These are phyloP conservation scores for Atkinsonella texensis DNA, from an alignment of 2,329 filamentous ascomycete species.

Conservation along the genomic window DNA sequence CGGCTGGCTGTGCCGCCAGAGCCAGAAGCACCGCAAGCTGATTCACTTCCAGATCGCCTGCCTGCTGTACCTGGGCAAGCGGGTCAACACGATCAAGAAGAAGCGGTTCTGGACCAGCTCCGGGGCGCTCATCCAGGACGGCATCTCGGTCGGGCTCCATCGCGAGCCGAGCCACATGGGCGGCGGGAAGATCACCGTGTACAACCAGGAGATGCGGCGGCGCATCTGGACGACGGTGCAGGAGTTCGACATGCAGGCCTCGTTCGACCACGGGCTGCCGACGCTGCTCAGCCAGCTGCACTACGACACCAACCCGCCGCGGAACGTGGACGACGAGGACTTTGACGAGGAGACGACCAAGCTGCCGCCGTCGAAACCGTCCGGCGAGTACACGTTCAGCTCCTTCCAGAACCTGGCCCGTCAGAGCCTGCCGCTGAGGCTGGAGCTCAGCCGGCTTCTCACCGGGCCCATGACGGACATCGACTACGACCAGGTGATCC, in stretches of 20 bases:
- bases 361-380: conserved; percentile 38
- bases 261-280: conserved; percentile 48
- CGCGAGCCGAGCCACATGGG: conserved; percentile 45
- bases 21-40: conserved; percentile 47
- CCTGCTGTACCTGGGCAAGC: conserved; percentile 47
- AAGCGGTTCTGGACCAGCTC: conserved; percentile 50
- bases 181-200: conserved; percentile 42
- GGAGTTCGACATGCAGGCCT: conserved; percentile 50
- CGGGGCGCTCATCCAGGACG: conserved; percentile 44
- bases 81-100: conserved; percentile 52
- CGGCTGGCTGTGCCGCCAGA: conserved; percentile 41
- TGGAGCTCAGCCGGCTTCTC: conserved; percentile 44
- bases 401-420: conserved; percentile 47
- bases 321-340: conserved; percentile 45
- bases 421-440: conserved; percentile 41
- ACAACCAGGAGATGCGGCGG: conserved; percentile 50
- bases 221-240: conserved; percentile 50
- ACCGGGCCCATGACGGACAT: conserved; percentile 42
- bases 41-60: conserved; percentile 50
- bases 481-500: conserved; percentile 50
- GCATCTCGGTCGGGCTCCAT: conserved; percentile 46
- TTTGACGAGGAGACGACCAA: conserved; percentile 41
- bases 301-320: conserved; percentile 41
- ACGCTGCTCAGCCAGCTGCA: conserved; percentile 45
- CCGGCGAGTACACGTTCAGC: conserved; percentile 43